Conservation (phyloP, 2,329 filamentous ascomycete species). For the Colletotrichum shisoi region DNA sequence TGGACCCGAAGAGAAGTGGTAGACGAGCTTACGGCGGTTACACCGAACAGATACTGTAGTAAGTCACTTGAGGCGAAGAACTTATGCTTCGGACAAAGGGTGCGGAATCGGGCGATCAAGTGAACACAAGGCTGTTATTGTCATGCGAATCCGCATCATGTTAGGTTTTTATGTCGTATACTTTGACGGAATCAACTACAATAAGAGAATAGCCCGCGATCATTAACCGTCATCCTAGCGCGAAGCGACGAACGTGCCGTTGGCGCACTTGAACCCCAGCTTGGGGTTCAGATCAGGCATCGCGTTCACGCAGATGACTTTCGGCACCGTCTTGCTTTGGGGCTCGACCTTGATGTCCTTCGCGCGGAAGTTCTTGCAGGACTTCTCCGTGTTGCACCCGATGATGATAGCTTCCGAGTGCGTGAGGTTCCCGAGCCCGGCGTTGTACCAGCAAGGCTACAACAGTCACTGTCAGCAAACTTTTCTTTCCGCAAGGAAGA, state of each 20-base stretch:
- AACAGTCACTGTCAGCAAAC: not conserved
- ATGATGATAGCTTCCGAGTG: slow-evolving; percentile 54
- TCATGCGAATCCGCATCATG: too few species aligned
- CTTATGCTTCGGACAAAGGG: not conserved
- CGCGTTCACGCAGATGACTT: slow-evolving; percentile 50
- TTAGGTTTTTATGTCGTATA: not conserved
- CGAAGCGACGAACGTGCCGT: slow-evolving; percentile 43
- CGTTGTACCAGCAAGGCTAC: slow-evolving; percentile 55
- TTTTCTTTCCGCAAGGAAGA: not conserved
- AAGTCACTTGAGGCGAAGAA: slow-evolving; percentile 38
- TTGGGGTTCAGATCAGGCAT: slow-evolving; percentile 47
- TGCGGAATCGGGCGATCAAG: not conserved
- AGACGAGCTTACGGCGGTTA: slow-evolving; percentile 41
- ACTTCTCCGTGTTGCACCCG: slow-evolving; percentile 52
- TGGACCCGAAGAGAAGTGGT: slow-evolving; percentile 42
- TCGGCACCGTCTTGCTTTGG: slow-evolving; percentile 44
- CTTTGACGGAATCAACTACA: not conserved
- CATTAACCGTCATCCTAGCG: not conserved
- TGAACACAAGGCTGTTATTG: too few species aligned
- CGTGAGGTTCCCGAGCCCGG: slow-evolving; percentile 49
- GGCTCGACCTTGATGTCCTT: slow-evolving; percentile 48
- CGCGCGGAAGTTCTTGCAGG: slow-evolving; percentile 49
- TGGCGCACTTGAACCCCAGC: slow-evolving; percentile 48
- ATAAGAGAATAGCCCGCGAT: not conserved
- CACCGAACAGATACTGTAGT: slow-evolving; percentile 39